Conservation (phyloP, 129 eudicot genomes). For the Scalesia atractyloides region DNA sequence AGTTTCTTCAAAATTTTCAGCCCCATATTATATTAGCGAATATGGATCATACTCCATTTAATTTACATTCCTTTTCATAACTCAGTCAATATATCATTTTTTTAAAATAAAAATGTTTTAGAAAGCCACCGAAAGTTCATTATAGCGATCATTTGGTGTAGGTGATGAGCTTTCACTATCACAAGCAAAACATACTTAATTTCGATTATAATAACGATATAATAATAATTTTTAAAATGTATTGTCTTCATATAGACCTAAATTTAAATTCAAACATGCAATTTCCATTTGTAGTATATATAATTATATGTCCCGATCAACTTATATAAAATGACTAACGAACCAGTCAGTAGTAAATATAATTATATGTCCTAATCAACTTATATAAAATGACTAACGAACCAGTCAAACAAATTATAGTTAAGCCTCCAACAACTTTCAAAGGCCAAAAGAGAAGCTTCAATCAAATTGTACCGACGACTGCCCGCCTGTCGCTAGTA, state of each 20-base stretch:
- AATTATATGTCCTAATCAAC: conserved; percentile 5
- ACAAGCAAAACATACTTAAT: background rate
- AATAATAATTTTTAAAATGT: background rate
- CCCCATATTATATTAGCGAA: too few species aligned
- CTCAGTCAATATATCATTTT: background rate
- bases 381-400: background rate
- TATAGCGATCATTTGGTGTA: conserved; percentile 10
- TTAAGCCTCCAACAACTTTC: background rate
- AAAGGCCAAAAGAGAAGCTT: conserved; percentile 4
- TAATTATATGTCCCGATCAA: conserved; percentile 5
- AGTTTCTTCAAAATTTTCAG: too few species aligned
- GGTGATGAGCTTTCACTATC: conserved; percentile 17
- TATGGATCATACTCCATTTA: background rate
- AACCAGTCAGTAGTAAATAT: conserved; percentile 24
- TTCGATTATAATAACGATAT: background rate
- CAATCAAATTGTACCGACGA: background rate
- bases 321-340: background rate
- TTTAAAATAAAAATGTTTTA: background rate
- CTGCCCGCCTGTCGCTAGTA: too few species aligned
- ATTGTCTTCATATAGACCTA: background rate
- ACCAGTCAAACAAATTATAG: conserved; percentile 12
- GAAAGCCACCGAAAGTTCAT: background rate
- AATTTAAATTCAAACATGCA: background rate
- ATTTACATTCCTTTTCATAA: background rate
- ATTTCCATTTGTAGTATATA: background rate